Evolutionary conservation across 495 filamentous ascomycete genomes (phyloP).

Genomic region (Lasiosphaeria miniovina): DNA sequence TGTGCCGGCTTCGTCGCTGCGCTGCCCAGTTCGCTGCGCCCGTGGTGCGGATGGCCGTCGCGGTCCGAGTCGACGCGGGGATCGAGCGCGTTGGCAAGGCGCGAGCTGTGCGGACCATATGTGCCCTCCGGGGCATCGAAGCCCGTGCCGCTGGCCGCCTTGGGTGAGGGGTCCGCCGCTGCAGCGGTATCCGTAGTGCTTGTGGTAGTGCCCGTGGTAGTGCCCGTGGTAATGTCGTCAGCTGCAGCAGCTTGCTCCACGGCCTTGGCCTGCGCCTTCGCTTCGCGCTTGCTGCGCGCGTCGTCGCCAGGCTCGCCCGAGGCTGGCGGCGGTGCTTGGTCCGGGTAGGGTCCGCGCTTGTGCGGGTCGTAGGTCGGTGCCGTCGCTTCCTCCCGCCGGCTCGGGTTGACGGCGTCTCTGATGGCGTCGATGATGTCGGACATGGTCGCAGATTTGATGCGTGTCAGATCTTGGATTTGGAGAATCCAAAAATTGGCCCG

Average conservation of each 20-base stretch:
- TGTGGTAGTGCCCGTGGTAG: background rate
- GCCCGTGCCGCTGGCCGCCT: conserved; percentile 17
- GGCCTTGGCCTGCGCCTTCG: conserved; percentile 7
- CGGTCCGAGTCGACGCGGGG: conserved; percentile 24
- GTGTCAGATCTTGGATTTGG: background rate
- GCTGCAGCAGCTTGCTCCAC: background rate
- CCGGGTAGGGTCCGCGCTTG: conserved; percentile 23
- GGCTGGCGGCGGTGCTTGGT: conserved; percentile 1
- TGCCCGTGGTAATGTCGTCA: background rate
- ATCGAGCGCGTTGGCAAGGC: conserved; percentile 34
- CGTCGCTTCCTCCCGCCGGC: conserved; percentile 26
- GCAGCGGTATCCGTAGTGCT: background rate
- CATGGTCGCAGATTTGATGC: conserved; percentile 15
- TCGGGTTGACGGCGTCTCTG: conserved; percentile 27
- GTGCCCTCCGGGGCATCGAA: conserved; percentile 33
- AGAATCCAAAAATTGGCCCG: background rate
- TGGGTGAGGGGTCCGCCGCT: conserved; percentile 4
- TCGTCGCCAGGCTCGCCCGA: background rate
- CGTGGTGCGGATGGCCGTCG: conserved; percentile 18
- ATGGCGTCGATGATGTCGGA: conserved; percentile 27
- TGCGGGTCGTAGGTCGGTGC: conserved; percentile 22
- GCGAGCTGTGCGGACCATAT: conserved; percentile 42
- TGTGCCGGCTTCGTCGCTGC: conserved; percentile 10
- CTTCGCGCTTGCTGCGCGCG: conserved; percentile 7
- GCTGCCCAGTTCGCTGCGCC: conserved; percentile 7